Evolutionary conservation across 2,329 filamentous ascomycete genomes (phyloP).

Genomic region (Cladosporium sp.): DNA sequence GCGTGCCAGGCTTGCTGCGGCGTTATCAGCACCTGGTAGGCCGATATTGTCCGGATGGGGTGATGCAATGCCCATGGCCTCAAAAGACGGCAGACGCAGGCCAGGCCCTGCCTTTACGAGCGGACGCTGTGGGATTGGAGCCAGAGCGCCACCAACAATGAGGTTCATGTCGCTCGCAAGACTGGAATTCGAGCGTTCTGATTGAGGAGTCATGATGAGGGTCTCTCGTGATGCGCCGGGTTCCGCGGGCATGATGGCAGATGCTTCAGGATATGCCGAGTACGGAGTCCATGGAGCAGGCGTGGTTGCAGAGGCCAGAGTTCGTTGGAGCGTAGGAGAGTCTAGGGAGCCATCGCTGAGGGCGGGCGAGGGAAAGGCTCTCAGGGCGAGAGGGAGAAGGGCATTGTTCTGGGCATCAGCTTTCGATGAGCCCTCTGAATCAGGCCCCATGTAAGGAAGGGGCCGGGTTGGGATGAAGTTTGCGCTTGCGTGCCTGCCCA

Average conservation of each 20-base stretch:
- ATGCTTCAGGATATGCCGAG: constrained; percentile 19
- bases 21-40: constrained; percentile 29
- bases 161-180: constrained; percentile 29
- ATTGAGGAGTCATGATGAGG: constrained; percentile 29
- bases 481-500: constrained; percentile 7
- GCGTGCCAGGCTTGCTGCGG: constrained; percentile 24
- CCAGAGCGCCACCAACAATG: constrained; percentile 34
- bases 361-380: constrained; percentile 26
- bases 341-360: constrained; percentile 23
- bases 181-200: constrained; percentile 18
- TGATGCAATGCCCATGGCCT: constrained; percentile 53
- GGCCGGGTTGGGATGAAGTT: background rate
- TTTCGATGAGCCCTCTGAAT: constrained; percentile 21
- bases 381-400: constrained; percentile 12
- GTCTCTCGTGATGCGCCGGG: constrained; percentile 23
- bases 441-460: constrained; percentile 27
- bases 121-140: constrained; percentile 26
- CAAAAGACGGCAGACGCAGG: constrained; percentile 57
- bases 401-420: constrained; percentile 21
- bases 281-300: constrained; percentile 23
- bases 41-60: constrained; percentile 47
- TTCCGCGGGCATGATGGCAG: constrained; percentile 23
- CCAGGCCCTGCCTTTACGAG: constrained; percentile 35
- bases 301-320: constrained; percentile 4
- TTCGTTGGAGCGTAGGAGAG: constrained; percentile 23